Percentiles rank a stretch among this genome's conserved stretches.
These are phyloP conservation scores for Meyerozyma sp. DNA, from an alignment of 1,139 yeast species.

Conservation along the genomic window DNA sequence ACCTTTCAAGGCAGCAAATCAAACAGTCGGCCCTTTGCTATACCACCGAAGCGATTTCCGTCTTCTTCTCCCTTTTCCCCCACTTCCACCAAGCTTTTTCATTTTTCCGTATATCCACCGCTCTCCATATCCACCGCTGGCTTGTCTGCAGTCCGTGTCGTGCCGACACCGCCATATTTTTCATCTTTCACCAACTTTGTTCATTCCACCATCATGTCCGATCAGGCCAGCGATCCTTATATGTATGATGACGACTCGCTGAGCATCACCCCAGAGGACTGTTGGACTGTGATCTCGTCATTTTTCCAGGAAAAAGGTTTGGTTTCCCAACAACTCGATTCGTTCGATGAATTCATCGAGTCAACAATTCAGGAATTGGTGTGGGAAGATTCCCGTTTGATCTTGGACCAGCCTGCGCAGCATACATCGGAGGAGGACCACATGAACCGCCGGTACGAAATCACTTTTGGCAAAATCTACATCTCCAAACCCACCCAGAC, in stretches of 20 bases:
- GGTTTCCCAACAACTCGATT: conserved; percentile 96
- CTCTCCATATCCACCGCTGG: background rate
- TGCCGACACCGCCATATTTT: conserved; percentile 2
- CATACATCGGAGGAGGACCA: conserved; percentile 89
- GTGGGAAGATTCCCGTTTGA: conserved; percentile 90
- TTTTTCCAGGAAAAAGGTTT: conserved; percentile 95
- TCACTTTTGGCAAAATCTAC: conserved; percentile 93
- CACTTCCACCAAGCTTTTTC: background rate
- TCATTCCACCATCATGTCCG: conserved; percentile 2
- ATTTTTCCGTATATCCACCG: background rate
- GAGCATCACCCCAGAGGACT: conserved; percentile 93
- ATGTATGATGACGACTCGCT: conserved; percentile 61
- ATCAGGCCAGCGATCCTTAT: conserved; percentile 40
- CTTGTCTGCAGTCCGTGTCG: background rate
- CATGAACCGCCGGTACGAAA: conserved; percentile 87
- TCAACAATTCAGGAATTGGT: conserved; percentile 95
- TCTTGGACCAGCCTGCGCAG: conserved; percentile 96
- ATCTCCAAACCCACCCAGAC: conserved; percentile 97
- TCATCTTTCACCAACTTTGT: background rate
- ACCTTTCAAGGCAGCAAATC: no score
- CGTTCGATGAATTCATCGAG: conserved; percentile 96
- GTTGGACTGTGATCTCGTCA: conserved; percentile 97
- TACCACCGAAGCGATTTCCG: no score
- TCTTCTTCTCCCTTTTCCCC: background rate
- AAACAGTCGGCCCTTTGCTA: no score